Base-by-base conservation (phyloP, 179 eudicot genomes). In the Actinidia polygama region DNA sequence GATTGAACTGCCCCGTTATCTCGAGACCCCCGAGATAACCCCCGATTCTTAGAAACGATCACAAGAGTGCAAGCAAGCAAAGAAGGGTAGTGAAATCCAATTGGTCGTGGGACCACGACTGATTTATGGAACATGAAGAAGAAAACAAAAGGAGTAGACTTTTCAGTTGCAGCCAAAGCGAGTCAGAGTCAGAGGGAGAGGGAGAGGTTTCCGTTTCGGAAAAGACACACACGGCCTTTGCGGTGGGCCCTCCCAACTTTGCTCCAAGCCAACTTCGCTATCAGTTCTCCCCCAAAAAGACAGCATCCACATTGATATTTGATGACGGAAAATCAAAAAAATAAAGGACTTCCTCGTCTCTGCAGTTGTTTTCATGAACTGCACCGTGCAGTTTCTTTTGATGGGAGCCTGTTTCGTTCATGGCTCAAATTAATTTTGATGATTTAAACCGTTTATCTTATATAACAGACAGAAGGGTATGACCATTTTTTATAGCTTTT, bases 171-270 rank as follows among this genome's bases (percentile, higher is more conserved):
- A 16, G 53, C 69, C 82, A 71, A 83, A 83, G 49, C 10, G 78
- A 47, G 78, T 77, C 85, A 83, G 85, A 57, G 47, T 49, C n/a
- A n/a, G n/a, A n/a, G n/a, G n/a, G n/a, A n/a, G n/a, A n/a, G n/a
- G n/a, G 23, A 15, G n/a, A 21, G 79, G 59, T 58, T 51, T 77
- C 77, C 21, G 51, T 61, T 44, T 83, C 66, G 85, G 85, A 78
- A 83, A 83, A 83, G 81, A 78, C 85, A 78, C 3, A 8, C 23
- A 46, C 85, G 26, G 82, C 51, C 86, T 84, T 74, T 84, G 57
- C 78, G 53, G 19, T 59, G 78, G 85, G 53, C 86, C 79, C n/a
- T n/a, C n/a, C n/a, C 51, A 1, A 36, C 50, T 14, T 58, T 24
- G 1, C 59, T 55, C 16, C n/a, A n/a, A 15, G 4, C n/a, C 24